phyloP scores from a whole-genome alignment of 495 filamentous ascomycete species.

The Hypoxylon intermedium region DNA sequence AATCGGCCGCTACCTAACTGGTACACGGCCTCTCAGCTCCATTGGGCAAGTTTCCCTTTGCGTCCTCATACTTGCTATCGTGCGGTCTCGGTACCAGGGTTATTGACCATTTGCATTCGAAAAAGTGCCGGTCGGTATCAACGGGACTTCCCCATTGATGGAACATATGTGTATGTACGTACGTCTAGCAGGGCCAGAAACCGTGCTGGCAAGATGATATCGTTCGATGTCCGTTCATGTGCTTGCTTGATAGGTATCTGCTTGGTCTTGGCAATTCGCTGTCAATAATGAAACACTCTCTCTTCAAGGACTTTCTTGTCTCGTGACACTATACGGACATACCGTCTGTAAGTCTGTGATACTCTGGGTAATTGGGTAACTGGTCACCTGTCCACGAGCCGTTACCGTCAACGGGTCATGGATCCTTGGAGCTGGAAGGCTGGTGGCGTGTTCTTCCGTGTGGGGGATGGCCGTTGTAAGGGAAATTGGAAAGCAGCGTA shows the following conservation, averaged over 20 bases:
- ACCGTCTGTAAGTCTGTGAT: background rate
- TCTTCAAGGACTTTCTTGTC: background rate
- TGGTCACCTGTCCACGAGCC: constrained; percentile 1
- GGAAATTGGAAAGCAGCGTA: background rate
- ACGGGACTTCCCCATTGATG: constrained; percentile 4
- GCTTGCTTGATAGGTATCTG: constrained; percentile 6
- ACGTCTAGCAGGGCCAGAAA: background rate
- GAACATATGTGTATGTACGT: constrained; percentile 12
- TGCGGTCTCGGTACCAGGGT: constrained; percentile 30
- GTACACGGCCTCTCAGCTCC: constrained; percentile 36
- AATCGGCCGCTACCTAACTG: constrained; percentile 41
- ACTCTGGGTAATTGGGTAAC: constrained; percentile 7
- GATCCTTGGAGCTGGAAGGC: constrained; percentile 19
- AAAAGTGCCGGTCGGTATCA: constrained; percentile 6
- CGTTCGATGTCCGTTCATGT: constrained; percentile 10
- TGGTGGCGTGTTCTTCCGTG: constrained; percentile 27
- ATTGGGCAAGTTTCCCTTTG: constrained; percentile 32
- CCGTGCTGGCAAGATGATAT: background rate
- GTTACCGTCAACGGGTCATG: constrained; percentile 9
- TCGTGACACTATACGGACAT: constrained; percentile 17
- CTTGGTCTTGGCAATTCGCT: background rate
- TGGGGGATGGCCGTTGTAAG: constrained; percentile 16
- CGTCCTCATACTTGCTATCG: constrained; percentile 22
- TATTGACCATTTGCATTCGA: constrained; percentile 5
- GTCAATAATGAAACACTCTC: background rate